Evolutionary conservation across 164 flowering plant genomes (phyloP).

Genomic region (Dillenia suffruticosa): DNA sequence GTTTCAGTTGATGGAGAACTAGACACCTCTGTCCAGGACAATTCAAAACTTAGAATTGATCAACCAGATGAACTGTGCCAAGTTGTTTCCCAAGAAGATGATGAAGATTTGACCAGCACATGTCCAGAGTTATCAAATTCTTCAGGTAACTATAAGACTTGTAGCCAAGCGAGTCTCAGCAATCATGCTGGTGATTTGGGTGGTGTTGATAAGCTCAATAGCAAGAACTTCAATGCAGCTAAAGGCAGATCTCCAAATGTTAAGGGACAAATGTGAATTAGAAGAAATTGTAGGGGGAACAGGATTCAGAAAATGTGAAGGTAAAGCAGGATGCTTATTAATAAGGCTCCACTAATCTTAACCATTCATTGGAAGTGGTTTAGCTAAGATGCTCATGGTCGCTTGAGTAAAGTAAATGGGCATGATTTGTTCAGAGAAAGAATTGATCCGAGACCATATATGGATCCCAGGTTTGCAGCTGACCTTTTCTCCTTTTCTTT

Average conservation of each 20-base stretch:
- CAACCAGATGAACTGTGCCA: slow-evolving; percentile 5
- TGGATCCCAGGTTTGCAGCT: slow-evolving; percentile 68
- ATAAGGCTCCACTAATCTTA: slow-evolving; percentile 68
- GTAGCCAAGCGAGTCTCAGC: slow-evolving; percentile 16
- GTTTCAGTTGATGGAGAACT: slow-evolving; percentile 9
- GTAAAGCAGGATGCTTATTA: slow-evolving; percentile 65
- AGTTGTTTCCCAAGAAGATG: slow-evolving; percentile 11
- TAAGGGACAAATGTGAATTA: slow-evolving; percentile 20
- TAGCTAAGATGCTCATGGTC: slow-evolving; percentile 93
- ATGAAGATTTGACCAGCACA: slow-evolving; percentile 8
- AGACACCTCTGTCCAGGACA: slow-evolving; percentile 16
- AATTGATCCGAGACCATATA: slow-evolving; percentile 69
- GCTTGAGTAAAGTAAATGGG: slow-evolving; percentile 84
- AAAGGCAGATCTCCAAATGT: slow-evolving; percentile 4
- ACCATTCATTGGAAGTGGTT: slow-evolving; percentile 94
- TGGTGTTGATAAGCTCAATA: slow-evolving; percentile 16
- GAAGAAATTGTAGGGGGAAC: slow-evolving; percentile 35
- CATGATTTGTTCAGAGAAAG: slow-evolving; percentile 64
- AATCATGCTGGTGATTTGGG: slow-evolving; percentile 20
- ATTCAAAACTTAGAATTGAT: slow-evolving; percentile 14
- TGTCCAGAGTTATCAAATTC: slow-evolving; percentile 15
- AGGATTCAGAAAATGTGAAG: slow-evolving; percentile 33
- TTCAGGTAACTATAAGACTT: slow-evolving; percentile 11
- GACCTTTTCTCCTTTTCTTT: slow-evolving; percentile 9
- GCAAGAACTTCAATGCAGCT: slow-evolving; percentile 11